A percentile compares a stretch with the other conserved stretches of the same genome.
Conservation (phyloP, 495 filamentous ascomycete genomes). For the Aspergillus baeticus region DNA sequence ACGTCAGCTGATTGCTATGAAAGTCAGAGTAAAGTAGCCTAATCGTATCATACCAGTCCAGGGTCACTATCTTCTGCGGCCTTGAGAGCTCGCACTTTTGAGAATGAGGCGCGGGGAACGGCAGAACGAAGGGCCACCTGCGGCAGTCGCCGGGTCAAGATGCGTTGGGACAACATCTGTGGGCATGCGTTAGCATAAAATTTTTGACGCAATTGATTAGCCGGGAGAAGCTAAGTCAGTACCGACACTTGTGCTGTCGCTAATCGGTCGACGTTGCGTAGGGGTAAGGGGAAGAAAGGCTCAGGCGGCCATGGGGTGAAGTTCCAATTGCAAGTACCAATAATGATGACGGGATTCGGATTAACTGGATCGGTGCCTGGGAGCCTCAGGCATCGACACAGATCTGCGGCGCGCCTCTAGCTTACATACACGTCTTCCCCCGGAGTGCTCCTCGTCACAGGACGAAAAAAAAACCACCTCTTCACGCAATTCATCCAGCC, state of each 20-base stretch:
- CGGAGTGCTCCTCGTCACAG: constrained; percentile 22
- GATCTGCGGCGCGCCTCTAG: constrained; percentile 23
- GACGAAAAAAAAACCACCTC: constrained; percentile 49
- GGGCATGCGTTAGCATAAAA: constrained; percentile 16
- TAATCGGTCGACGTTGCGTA: constrained; percentile 26
- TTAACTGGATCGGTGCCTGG: constrained; percentile 15
- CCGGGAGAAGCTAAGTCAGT: neutral
- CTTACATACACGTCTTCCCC: constrained; percentile 33
- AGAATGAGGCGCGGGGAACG: constrained; percentile 53
- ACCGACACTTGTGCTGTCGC: constrained; percentile 28
- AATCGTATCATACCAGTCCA: constrained; percentile 59
- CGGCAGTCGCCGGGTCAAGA: constrained; percentile 49
- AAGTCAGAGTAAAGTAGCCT: constrained; percentile 6
- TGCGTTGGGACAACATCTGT: constrained; percentile 68
- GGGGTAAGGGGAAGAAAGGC: constrained; percentile 16
- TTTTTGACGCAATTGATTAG: neutral
- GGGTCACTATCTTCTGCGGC: constrained; percentile 72
- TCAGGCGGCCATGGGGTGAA: constrained; percentile 24
- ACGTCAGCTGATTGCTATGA: constrained; percentile 15
- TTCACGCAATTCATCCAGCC: constrained; percentile 38
- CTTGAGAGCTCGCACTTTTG: constrained; percentile 48
- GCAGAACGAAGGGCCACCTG: constrained; percentile 46
- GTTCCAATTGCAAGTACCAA: constrained; percentile 19
- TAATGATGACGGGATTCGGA: constrained; percentile 28
- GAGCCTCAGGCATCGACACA: constrained; percentile 21